Percentiles rank a stretch among this genome's conserved stretches.
Conservation (phyloP, 257 asterid genomes). For the Solanum lignicaule region DNA sequence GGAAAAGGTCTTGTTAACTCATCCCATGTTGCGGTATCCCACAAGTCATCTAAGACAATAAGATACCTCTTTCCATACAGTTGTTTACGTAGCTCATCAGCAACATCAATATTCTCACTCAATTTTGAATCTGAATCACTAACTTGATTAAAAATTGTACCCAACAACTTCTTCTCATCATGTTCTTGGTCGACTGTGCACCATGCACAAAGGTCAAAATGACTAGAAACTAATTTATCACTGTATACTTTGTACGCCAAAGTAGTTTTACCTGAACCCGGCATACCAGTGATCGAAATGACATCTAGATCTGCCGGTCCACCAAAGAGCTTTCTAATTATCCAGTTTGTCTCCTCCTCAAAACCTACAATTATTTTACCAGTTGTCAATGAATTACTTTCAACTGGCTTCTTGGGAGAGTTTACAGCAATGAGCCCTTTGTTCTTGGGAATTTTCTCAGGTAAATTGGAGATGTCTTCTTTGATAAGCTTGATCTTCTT, state of each 20-base stretch:
- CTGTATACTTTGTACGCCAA: constrained; percentile 1
- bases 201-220: constrained; percentile 5
- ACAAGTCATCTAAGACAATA: not conserved
- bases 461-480: not conserved
- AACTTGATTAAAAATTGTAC: not conserved
- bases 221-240: not conserved
- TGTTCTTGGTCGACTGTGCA: not conserved
- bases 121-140: not conserved
- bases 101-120: not conserved
- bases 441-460: not conserved
- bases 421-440: not conserved
- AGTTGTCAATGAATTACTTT: not conserved
- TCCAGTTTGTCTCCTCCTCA: not conserved
- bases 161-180: not conserved
- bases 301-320: not conserved
- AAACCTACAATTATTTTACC: not conserved
- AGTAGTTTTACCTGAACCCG: not conserved
- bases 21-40: not conserved
- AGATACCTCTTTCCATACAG: not conserved
- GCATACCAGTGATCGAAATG: not conserved
- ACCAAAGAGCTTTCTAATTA: not conserved
- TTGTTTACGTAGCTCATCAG: not conserved
- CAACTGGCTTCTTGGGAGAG: not conserved
- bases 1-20: not conserved
- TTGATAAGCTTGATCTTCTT: not conserved